phyloP scores from a whole-genome alignment of 805 yeast genomes.

The Sugiyamaella smithiae region DNA sequence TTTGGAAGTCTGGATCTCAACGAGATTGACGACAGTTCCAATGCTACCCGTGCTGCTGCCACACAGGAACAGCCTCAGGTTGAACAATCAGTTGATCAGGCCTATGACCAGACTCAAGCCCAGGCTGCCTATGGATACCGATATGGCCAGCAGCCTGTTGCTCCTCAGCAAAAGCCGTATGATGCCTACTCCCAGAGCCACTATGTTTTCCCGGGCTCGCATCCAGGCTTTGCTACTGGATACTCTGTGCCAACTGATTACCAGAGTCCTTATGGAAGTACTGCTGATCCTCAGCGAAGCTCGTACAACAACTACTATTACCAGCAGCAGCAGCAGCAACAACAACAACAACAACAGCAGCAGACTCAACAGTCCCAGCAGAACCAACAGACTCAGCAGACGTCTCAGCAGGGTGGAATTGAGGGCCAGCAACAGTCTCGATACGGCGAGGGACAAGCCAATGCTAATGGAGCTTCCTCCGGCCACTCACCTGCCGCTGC shows the following conservation, averaged over 20 bases:
- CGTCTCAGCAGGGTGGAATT: constrained; percentile 32
- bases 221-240: constrained; percentile 22
- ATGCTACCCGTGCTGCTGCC: not conserved
- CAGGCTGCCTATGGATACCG: constrained; percentile 16
- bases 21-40: constrained; percentile 35
- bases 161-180: constrained; percentile 18
- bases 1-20: constrained; percentile 57
- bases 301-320: constrained; percentile 22
- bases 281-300: constrained; percentile 21
- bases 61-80: constrained; percentile 11
- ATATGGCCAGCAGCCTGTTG: constrained; percentile 17
- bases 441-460: constrained; percentile 13
- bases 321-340: constrained; percentile 21
- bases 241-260: constrained; percentile 20
- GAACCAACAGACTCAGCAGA: constrained; percentile 22
- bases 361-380: constrained; percentile 20
- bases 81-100: constrained; percentile 25
- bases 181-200: constrained; percentile 18
- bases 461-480: constrained; percentile 16
- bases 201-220: constrained; percentile 25
- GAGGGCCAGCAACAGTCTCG: constrained; percentile 9
- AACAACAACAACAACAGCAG: constrained; percentile 23
- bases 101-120: constrained; percentile 17
- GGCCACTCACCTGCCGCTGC: constrained; percentile 25
- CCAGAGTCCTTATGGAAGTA: constrained; percentile 18